These are phyloP conservation scores for Baorangia bicolor DNA, from an alignment of 768 basidiomycete species.

Conservation along the genomic window DNA sequence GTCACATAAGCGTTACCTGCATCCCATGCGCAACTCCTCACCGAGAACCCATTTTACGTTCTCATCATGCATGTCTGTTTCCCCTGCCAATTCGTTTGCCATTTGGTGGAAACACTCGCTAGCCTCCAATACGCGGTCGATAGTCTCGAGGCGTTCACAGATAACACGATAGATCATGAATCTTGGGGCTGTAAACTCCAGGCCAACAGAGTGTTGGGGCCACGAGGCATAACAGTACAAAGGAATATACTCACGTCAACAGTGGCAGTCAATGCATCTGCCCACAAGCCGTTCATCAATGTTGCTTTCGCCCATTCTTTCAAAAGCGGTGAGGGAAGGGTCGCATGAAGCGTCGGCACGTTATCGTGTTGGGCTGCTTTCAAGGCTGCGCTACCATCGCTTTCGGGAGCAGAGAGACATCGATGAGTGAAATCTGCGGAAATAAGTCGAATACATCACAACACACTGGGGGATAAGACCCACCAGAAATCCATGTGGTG, in stretches of 20 bases:
- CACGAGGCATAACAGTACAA: neutral
- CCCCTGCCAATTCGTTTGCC: neutral
- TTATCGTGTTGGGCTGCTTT: neutral
- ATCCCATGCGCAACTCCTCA: neutral
- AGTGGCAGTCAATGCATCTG: neutral
- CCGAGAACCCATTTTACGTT: neutral
- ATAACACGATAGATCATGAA: neutral
- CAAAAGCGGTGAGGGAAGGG: neutral
- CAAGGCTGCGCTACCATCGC: neutral
- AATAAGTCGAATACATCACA: neutral
- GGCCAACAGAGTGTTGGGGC: neutral
- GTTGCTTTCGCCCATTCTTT: neutral
- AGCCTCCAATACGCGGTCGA: neutral
- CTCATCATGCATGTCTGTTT: neutral
- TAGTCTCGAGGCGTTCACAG: neutral
- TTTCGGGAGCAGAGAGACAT: neutral
- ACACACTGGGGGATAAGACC: no score
- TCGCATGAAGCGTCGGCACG: neutral
- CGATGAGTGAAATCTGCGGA: neutral
- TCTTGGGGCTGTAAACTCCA: neutral
- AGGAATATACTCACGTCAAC: neutral
- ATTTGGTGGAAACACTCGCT: neutral
- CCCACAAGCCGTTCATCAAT: neutral
- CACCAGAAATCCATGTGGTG: no score
- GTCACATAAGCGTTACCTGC: no score